Evolutionary conservation across 495 filamentous ascomycete genomes (phyloP), one percentile per base, ranked within the genome.

Genomic region (Clavariopsis aquatica): DNA sequence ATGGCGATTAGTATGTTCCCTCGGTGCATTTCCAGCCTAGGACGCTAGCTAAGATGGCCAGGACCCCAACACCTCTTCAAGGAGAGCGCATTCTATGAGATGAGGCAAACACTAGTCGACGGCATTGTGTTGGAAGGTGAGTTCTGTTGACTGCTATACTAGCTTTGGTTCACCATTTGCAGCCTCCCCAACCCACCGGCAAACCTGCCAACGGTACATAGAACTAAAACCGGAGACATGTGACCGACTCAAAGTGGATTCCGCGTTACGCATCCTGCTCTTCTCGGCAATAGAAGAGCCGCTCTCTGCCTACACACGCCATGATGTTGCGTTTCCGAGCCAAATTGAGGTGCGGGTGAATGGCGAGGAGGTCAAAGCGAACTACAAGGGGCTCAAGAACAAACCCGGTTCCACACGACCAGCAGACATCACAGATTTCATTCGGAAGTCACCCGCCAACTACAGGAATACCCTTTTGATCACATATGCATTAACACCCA

Each of bases 301-400:
- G 66, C 82, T 82, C 36, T 78, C 62, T 66, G 83, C 73, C 19
- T 85, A 75, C 80, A 86, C 78, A 24, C 81, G 79, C 61, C 79
- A 80, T 4, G 92, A 98, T 62, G 86, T 98, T 36, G 79, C 89
- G 0, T 98, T 98, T 68, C 94, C 94, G 0, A 85, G 92, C 64
- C 91, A 96, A 76, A 86, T 93, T 23, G 94, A 97, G 74, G 79
- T 98, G 49, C 93, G 92, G 72, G 86, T 95, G 38, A 98, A 98
- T 70, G 82, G 86, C 24, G 89, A 88, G 31, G 90, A 95, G 52
- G 81, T 96, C 62, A 95, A 94, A 70, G 85, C 87, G 13, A 98
- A 96, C 71, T 81, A 94, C 52, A 89, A 93, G 61, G 94, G 94
- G 2, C 77, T 98, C 55, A 98, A 98, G 74, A 96, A 96, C 73